Base-by-base conservation (phyloP, 1,284 basidiomycete genomes). In the Hymenochaete sp. region DNA sequence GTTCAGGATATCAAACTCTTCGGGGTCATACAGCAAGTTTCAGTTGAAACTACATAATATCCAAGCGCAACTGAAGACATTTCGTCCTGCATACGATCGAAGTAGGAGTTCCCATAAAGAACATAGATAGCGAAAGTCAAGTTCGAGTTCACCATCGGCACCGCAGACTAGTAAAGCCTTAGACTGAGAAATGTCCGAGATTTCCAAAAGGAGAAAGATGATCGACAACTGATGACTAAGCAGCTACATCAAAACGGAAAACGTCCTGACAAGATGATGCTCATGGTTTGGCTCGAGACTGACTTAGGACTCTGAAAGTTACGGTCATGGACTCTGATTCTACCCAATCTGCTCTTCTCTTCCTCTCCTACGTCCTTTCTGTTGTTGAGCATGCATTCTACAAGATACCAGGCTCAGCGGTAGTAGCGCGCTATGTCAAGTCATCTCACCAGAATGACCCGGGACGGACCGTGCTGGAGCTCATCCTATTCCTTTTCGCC, bases 391-490 rank as follows among this genome's bases (percentile, higher is more conserved):
- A 68, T 13, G 71, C 70, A 0, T 86, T 88, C 62, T 78, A 73
- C 66, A 75, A 73, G 47, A 67, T 96, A 24, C 93, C 93, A 2
- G 93, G 93, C 42, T 93, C 90, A 13, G 80, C 87, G 7, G 90
- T 97, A 58, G 65, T 96, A 52, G 75, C 86, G 46, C 87, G 93
- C 56, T 97, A 97, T 65, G 86, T 96, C 66, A 83, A 79, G 64
- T 77, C 92, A 61, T 85, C 92, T 48, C 82, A 89, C 67, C 82
- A 84, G 62, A 83, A 93, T 62, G 91, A 93, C 63, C 95, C 96
- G 1, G 89, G 89, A 35, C 75, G 96, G 45, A 93, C 91, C 0
- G 57, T 98, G 4, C 78, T 98, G 52, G 96, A 98, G 65, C 63
- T 98, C 36, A 79, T 95, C 43, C 77, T 99, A 33, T 64, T 96